Base-by-base conservation (phyloP, 768 basidiomycete species). In the Scleroderma bovista region DNA sequence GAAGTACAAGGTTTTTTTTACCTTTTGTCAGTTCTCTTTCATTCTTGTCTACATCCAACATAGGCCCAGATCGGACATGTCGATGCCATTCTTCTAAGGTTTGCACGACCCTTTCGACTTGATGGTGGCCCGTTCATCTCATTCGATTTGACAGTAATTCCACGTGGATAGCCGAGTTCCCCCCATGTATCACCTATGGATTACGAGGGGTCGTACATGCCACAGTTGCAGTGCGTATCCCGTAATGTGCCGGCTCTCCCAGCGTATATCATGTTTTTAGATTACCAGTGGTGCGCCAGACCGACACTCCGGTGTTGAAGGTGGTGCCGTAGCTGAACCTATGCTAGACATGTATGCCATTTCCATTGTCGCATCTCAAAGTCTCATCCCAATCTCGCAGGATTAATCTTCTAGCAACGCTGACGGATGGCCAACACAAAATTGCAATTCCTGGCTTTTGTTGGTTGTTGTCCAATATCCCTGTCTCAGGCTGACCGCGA, bases 121-220 rank as follows among this genome's bases (percentile, higher is more conserved):
- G 51, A 23, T 22, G 15, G 16, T 29, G 26, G 26, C 26, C 38
- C 9, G 17, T 31, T 20, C 17, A 48, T 23, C 46, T 59, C 4
- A 59, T 38, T 1, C 5, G 9, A 41, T 13, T 26, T 3, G n/a
- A 23, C 17, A 91, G 89, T 57, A 98, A 99, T 63, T 97, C 94
- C 19, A 94, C 91, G 10, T 99, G 95, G 94, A 92, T 98, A 55
- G 86, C 86, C 12, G 91, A 96, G 58, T 82, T 87, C 55, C 80
- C 82, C 6, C 94, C 96, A 0, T 97, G 94, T 60, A 85, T 98
- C 46, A 96, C 94, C 0, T 96, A 95, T 63, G 96, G 96, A 3
- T 72, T 97, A 49, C 79, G 96, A 41, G 96, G 96, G 0, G 95
- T 99, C 3, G 81, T 97, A 1, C 93, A 94, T 61, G 92, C 89